phyloP scores from a whole-genome alignment of 2,329 filamentous ascomycete species.

The Colletotrichum tanaceti region DNA sequence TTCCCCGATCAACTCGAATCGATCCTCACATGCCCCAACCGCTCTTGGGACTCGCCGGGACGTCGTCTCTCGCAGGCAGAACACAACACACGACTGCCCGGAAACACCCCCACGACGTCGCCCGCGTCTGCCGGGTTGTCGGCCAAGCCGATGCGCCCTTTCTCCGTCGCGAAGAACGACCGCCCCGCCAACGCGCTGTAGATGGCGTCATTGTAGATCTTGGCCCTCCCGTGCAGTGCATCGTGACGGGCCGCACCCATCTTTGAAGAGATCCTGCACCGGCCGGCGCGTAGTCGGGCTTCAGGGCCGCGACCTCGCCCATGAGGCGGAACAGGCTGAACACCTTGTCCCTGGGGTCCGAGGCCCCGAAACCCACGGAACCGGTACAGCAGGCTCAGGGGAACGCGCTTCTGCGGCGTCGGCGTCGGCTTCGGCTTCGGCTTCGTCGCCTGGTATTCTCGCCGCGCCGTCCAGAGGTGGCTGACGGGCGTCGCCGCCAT shows the following conservation, averaged over 20 bases:
- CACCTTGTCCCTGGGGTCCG: neutral
- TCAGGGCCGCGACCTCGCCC: neutral
- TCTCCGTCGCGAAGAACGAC: neutral
- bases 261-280: neutral
- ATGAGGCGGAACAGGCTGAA: neutral
- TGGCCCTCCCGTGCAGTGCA: neutral
- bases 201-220: neutral
- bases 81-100: neutral
- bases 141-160: neutral
- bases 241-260: neutral
- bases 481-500: neutral
- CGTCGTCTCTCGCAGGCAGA: neutral
- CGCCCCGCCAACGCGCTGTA: constrained; percentile 2
- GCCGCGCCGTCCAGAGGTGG: neutral
- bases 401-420: neutral
- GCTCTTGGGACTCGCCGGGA: neutral
- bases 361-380: neutral
- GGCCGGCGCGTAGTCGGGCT: neutral
- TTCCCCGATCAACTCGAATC: neutral
- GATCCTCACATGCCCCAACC: no score
- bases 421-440: no score
- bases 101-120: neutral
- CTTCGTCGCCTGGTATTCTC: neutral
- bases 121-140: neutral
- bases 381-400: neutral